Evolutionary conservation across 768 basidiomycete species (phyloP).

Genomic region (Rhodocollybia butyracea): DNA sequence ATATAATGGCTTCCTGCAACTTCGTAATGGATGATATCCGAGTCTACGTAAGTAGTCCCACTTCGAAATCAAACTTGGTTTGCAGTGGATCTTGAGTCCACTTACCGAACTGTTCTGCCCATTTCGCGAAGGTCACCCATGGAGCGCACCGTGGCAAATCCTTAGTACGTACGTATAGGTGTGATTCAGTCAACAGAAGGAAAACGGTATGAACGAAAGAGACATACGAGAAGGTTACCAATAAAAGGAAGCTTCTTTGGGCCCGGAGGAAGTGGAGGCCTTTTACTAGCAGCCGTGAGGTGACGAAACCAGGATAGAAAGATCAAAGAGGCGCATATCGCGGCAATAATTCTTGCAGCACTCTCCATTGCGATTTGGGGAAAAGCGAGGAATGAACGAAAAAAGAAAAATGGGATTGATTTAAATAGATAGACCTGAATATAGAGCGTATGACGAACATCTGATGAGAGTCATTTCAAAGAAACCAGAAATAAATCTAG

Average conservation of each 20-base stretch:
- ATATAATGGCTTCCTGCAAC: slow-evolving; percentile 22
- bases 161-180: background rate
- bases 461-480: no score
- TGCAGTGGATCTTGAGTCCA: background rate
- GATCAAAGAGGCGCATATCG: no score
- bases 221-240: background rate
- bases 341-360: no score
- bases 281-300: background rate
- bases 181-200: background rate
- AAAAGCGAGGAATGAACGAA: no score
- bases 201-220: background rate
- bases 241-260: background rate
- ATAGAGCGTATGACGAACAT: no score
- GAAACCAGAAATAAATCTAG: no score
- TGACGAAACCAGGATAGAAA: background rate
- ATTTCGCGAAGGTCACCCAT: slow-evolving; percentile 33
- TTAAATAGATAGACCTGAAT: no score
- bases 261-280: background rate
- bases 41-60: no score
- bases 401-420: no score
- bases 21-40: slow-evolving; percentile 26
- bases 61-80: background rate
- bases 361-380: no score
- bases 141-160: slow-evolving; percentile 35
- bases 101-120: slow-evolving; percentile 36